These are phyloP conservation scores for Populus trichocarpa DNA, from an alignment of 441 rosid genomes.

Conservation along the genomic window DNA sequence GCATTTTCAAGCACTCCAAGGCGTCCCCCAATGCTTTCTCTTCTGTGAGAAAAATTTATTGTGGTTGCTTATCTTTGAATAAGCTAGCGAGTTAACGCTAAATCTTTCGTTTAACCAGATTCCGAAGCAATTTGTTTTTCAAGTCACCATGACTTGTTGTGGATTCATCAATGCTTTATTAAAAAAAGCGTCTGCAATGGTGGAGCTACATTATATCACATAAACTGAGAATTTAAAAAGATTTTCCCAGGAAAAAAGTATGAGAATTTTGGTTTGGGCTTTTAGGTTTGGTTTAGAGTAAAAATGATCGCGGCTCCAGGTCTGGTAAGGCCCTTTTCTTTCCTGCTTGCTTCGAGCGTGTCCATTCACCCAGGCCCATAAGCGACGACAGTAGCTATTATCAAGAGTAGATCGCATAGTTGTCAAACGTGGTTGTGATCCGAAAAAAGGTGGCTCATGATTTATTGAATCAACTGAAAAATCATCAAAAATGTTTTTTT, in stretches of 20 bases:
- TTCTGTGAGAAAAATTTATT: conserved; percentile 12
- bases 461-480: no score
- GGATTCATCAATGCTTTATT: background rate
- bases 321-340: background rate
- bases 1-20: conserved; percentile 2
- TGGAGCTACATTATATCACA: background rate
- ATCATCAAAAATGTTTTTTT: no score
- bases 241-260: background rate
- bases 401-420: no score
- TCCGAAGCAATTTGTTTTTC: background rate
- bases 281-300: background rate
- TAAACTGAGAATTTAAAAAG: background rate
- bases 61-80: background rate
- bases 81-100: background rate
- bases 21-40: conserved; percentile 23
- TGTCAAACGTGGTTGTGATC: no score
- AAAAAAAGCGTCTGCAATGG: background rate
- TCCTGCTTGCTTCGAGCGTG: background rate
- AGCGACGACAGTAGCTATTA: background rate
- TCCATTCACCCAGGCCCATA: background rate
- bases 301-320: background rate
- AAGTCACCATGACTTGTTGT: background rate
- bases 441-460: no score
- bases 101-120: background rate
- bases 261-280: background rate